A percentile compares a stretch with the other conserved stretches of the same genome.
Conservation (phyloP, 164 flowering plant genomes). For the Dillenia turbinata region DNA sequence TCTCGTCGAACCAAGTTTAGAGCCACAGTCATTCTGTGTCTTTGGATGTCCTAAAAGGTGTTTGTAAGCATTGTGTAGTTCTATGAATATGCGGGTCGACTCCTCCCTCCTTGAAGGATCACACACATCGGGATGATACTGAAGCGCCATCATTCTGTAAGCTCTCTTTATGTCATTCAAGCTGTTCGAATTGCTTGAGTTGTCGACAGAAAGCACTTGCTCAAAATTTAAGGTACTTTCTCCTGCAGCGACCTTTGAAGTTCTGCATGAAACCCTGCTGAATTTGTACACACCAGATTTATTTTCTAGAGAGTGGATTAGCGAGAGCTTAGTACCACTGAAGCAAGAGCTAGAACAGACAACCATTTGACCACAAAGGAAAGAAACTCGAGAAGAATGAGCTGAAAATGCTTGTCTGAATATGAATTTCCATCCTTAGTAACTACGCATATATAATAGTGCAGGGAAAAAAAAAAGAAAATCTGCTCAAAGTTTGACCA, state of each 20-base stretch:
- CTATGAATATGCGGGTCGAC: constrained; percentile 21
- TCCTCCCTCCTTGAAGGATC: constrained; percentile 17
- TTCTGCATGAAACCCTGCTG: too few species aligned
- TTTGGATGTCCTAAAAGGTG: constrained; percentile 18
- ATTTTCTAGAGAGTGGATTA: background rate
- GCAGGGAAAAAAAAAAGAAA: too few species aligned
- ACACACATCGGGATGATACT: constrained; percentile 36
- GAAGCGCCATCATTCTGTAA: constrained; percentile 26
- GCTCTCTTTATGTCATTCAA: constrained; percentile 36
- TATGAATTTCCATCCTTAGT: too few species aligned
- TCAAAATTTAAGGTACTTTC: too few species aligned
- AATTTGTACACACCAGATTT: too few species aligned
- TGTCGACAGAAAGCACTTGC: too few species aligned
- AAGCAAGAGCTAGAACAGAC: background rate
- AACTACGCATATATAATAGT: too few species aligned
- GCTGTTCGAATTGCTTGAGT: background rate
- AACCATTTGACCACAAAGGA: background rate
- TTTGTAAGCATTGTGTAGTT: constrained; percentile 26
- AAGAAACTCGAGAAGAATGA: too few species aligned
- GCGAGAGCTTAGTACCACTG: background rate
- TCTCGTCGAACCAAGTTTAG: constrained; percentile 12
- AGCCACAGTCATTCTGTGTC: constrained; percentile 14
- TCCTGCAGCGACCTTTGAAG: too few species aligned
- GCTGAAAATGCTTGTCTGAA: too few species aligned
- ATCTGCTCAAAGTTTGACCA: too few species aligned